Evolutionary conservation across 768 basidiomycete genomes (phyloP), one percentile per base, ranked within the genome.

Genomic region (Boletellus sp.): DNA sequence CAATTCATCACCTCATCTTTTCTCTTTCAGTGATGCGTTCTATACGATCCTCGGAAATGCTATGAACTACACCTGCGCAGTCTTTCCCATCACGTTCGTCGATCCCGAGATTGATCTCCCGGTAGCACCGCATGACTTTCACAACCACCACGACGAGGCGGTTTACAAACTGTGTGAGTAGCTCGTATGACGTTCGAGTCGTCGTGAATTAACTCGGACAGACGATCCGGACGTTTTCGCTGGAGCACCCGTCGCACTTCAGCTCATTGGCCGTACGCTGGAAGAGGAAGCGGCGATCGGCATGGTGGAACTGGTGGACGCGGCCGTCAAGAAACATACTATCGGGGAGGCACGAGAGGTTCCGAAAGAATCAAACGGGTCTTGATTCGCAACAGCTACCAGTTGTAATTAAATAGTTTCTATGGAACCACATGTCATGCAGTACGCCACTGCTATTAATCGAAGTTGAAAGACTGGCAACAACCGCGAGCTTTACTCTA

Each of bases 211-310:
- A 22, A 45, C 13, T 26, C 20, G 6, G 13, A 49, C 19, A 78
- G 76, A 76, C 53, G 67, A 78, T 47, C 74, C 78, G 17, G 72
- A 73, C 45, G 55, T 73, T 15, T 77, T 74, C 55, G 59, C 67
- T 6, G 72, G 72, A 15, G 70, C 72, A n/a, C 78, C 79, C 2
- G 67, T 80, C 6, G 67, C 68, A 15, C 62, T 81, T 39, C 79
- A 81, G 60, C 62, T 80, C 13, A 65, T 76, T 7, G 78, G 78
- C 3, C 66, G 71, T 22, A 73, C 70, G 31, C 65, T 68, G 39
- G 79, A 80, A 57, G 79, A 81, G 45, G 79, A 80, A 58, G 79
- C 75, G 0, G 75, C 80, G 16, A 67, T 80, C 10, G 66, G 62
- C 5, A 75, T 79, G 73, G 71, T 72, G 4, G 75, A 76, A 54